Conservation (phyloP, 306 rosid genomes). For the Ormosia semicastrata region DNA sequence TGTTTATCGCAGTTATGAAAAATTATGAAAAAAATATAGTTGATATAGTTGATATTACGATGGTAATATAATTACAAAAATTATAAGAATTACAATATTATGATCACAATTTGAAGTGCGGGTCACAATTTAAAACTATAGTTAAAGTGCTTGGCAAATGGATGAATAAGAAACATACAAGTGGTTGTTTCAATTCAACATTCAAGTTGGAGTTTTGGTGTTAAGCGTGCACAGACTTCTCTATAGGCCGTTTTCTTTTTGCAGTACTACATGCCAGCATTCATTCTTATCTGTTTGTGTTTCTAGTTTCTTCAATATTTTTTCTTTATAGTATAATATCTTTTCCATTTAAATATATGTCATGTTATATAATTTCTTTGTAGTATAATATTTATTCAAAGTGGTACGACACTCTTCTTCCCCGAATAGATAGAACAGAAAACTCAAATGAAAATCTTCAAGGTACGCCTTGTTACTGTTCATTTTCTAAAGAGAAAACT, state of each 20-base stretch:
- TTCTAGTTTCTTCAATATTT: not conserved
- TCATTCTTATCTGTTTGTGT: no score
- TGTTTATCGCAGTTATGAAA: no score
- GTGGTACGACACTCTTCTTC: not conserved
- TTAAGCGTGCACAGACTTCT: not conserved
- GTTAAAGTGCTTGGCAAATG: not conserved
- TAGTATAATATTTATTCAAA: not conserved
- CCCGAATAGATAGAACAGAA: not conserved
- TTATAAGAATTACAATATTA: no score
- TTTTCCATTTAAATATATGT: not conserved
- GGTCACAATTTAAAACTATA: no score
- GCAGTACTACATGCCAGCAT: no score
- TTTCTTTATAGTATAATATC: not conserved
- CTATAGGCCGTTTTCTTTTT: not conserved
- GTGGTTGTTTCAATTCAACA: not conserved
- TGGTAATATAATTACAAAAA: no score
- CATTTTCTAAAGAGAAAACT: constrained; percentile 35
- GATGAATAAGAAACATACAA: not conserved
- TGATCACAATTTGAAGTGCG: no score
- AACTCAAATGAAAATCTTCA: not conserved
- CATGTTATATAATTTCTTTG: not conserved
- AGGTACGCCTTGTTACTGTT: constrained; percentile 27
- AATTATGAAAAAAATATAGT: no score
- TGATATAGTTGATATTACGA: no score
- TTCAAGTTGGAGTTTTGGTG: not conserved